These are phyloP conservation scores for Graphiopsis chlorocephala DNA, from an alignment of 2,329 filamentous ascomycete genomes.

Conservation along the genomic window DNA sequence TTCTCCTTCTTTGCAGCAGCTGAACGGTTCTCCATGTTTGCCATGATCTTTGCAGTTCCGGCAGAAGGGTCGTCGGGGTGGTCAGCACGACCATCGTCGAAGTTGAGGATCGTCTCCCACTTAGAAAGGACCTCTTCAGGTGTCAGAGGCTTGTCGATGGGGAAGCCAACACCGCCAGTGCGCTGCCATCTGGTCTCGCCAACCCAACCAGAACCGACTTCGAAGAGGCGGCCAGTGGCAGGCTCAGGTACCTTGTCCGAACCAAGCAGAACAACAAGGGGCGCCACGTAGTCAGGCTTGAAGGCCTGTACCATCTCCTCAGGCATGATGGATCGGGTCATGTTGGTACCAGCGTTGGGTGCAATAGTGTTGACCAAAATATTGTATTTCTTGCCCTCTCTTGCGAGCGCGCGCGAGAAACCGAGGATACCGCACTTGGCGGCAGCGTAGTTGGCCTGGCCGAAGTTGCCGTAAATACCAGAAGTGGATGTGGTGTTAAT, in stretches of 20 bases:
- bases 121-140: slow-evolving; percentile 77
- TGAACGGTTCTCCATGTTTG: slow-evolving; percentile 77
- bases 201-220: slow-evolving; percentile 92
- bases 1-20: slow-evolving; percentile 40
- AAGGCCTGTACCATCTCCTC: slow-evolving; percentile 98
- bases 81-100: slow-evolving; percentile 83
- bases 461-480: slow-evolving; percentile 98
- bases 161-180: slow-evolving; percentile 85
- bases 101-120: slow-evolving; percentile 78
- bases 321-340: slow-evolving; percentile 91
- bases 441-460: slow-evolving; percentile 94
- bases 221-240: slow-evolving; percentile 83
- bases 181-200: slow-evolving; percentile 94
- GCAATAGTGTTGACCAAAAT: slow-evolving; percentile 98
- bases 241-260: slow-evolving; percentile 82
- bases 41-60: slow-evolving; percentile 74
- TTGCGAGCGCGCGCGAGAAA: slow-evolving; percentile 86
- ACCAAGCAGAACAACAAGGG: slow-evolving; percentile 81
- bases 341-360: slow-evolving; percentile 91
- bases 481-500: slow-evolving; percentile 96
- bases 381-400: slow-evolving; percentile 95
- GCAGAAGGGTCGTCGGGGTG: slow-evolving; percentile 77
- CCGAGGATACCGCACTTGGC: slow-evolving; percentile 74
- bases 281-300: slow-evolving; percentile 98
- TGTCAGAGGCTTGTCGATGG: slow-evolving; percentile 75